Conservation (phyloP, 2,329 filamentous ascomycete genomes). For the Aspergillus sp. region DNA sequence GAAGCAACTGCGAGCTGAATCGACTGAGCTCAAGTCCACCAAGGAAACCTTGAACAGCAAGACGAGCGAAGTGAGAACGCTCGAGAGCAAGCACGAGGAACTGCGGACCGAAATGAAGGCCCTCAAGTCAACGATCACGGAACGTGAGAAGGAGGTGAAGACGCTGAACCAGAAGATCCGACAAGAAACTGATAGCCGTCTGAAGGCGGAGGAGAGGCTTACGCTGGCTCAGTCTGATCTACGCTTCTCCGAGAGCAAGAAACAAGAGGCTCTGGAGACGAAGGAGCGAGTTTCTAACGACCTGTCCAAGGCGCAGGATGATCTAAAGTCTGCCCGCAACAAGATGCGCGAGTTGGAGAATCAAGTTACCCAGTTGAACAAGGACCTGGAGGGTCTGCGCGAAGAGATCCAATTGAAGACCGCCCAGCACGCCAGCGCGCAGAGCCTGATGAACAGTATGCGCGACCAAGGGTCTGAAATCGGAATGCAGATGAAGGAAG, state of each 20-base stretch:
- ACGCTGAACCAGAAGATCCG: slow-evolving; percentile 73
- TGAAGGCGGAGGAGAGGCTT: slow-evolving; percentile 76
- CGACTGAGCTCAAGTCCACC: slow-evolving; percentile 66
- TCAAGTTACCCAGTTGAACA: slow-evolving; percentile 64
- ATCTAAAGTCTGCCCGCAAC: slow-evolving; percentile 56
- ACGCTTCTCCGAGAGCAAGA: slow-evolving; percentile 72
- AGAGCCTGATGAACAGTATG: slow-evolving; percentile 86
- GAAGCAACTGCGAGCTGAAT: slow-evolving; percentile 72
- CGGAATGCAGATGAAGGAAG: slow-evolving; percentile 86
- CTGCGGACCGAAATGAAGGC: slow-evolving; percentile 69
- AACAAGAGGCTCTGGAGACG: slow-evolving; percentile 70
- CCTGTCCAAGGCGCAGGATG: slow-evolving; percentile 68
- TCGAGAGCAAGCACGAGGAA: slow-evolving; percentile 81
- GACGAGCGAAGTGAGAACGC: slow-evolving; percentile 63
- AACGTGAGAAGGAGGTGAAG: slow-evolving; percentile 76
- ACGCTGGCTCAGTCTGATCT: slow-evolving; percentile 72
- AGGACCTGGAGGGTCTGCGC: slow-evolving; percentile 64
- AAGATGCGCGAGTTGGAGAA: slow-evolving; percentile 72
- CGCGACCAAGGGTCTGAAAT: slow-evolving; percentile 88
- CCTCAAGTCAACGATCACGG: slow-evolving; percentile 66
- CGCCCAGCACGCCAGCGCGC: slow-evolving; percentile 79
- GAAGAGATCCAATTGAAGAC: slow-evolving; percentile 83
- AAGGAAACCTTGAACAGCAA: slow-evolving; percentile 71
- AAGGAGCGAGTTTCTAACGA: slow-evolving; percentile 71
- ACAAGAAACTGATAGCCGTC: slow-evolving; percentile 67